phyloP scores from a whole-genome alignment of 1,284 basidiomycete species.

The Sporisorium scitamineum region DNA sequence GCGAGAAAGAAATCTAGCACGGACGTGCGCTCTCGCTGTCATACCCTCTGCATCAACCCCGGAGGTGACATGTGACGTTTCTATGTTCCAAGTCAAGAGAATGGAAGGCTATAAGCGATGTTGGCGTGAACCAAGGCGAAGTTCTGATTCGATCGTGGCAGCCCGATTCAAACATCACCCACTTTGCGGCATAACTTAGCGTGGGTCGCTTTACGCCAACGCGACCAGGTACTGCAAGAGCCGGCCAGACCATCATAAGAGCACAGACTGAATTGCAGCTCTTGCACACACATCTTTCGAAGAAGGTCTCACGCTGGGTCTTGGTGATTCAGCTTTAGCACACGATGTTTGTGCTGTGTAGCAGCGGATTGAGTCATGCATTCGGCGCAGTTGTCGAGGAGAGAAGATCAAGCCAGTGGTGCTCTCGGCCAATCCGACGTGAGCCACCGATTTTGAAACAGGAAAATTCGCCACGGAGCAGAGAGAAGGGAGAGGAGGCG shows the following conservation, averaged over 20 bases:
- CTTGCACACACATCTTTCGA: not conserved
- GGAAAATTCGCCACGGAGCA: conserved; percentile 26
- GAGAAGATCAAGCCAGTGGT: conserved; percentile 6
- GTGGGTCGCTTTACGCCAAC: not conserved
- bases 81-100: not conserved
- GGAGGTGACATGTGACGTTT: not conserved
- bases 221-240: not conserved
- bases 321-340: no score
- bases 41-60: not conserved
- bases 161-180: no score
- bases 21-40: not conserved
- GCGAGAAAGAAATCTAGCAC: not conserved
- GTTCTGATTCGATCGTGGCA: no score
- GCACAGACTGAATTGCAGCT: not conserved
- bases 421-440: conserved; percentile 41
- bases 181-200: no score
- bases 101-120: not conserved
- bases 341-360: no score
- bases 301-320: not conserved
- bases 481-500: not conserved
- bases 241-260: no score
- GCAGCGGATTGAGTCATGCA: no score
- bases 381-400: no score
- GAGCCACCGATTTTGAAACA: not conserved
- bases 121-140: no score